These are phyloP conservation scores for Geum urbanum DNA, from an alignment of 306 rosid genomes.

Conservation along the genomic window DNA sequence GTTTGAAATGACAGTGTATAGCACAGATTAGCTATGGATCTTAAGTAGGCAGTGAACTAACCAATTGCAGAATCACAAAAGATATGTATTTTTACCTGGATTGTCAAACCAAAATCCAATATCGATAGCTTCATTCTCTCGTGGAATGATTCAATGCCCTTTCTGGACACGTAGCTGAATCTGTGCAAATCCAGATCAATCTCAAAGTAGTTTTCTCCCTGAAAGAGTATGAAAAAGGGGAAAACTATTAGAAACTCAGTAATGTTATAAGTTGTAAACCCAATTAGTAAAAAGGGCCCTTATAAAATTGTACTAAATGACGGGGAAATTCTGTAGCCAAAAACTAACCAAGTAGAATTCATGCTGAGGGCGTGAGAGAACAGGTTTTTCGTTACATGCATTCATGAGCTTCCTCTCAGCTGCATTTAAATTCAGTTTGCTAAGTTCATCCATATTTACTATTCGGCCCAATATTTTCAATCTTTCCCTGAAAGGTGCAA, in stretches of 20 bases:
- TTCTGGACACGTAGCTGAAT: constrained; percentile 87
- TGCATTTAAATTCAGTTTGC: constrained; percentile 65
- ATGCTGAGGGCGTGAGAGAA: constrained; percentile 95
- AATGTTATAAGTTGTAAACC: too few relatives aligned
- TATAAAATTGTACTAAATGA: not conserved
- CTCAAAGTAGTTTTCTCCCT: constrained; percentile 97
- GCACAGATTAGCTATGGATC: constrained; percentile 17
- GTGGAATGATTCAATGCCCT: constrained; percentile 80
- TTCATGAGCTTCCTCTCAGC: constrained; percentile 85
- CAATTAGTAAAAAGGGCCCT: not conserved
- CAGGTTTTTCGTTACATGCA: constrained; percentile 95
- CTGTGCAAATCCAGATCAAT: constrained; percentile 92
- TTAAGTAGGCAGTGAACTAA: constrained; percentile 8
- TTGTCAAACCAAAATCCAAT: constrained; percentile 81
- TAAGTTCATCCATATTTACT: constrained; percentile 78
- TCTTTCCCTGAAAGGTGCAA: constrained; percentile 88
- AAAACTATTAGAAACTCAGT: not conserved
- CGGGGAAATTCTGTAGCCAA: not conserved
- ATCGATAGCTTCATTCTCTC: constrained; percentile 66
- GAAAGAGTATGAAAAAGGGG: constrained; percentile 21
- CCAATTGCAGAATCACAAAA: constrained; percentile 6
- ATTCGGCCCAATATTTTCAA: constrained; percentile 77
- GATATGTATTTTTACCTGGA: constrained; percentile 57
- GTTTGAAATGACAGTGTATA: constrained; percentile 20
- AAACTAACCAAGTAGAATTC: constrained; percentile 77